A percentile compares a stretch with the other conserved stretches of the same genome.
Evolutionary conservation across 208 protist species (phyloP).

Genomic region (Herpetomonas samuelpessoai): DNA sequence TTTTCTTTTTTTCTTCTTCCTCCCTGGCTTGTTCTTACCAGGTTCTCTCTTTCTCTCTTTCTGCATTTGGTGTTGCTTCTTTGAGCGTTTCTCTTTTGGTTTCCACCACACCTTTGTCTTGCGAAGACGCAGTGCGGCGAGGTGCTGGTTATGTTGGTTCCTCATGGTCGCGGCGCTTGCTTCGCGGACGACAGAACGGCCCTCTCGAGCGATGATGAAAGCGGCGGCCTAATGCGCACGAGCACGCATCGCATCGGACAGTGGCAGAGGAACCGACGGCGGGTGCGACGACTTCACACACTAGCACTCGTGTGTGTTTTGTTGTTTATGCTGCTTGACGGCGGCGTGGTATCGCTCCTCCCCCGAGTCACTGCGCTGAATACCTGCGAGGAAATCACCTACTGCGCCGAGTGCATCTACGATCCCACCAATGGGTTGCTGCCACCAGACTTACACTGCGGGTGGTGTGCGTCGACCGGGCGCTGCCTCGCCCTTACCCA

Average conservation of each 20-base stretch:
- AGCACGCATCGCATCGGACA: too few species aligned
- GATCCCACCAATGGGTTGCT: slow-evolving; percentile 50
- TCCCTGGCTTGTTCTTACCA: not conserved
- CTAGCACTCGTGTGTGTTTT: too few species aligned
- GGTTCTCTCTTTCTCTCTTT: slow-evolving; percentile 1
- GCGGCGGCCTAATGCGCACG: too few species aligned
- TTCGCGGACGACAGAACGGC: too few species aligned
- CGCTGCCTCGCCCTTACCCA: slow-evolving; percentile 38
- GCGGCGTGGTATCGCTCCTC: not conserved
- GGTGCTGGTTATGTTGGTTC: too few species aligned
- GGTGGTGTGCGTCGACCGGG: slow-evolving; percentile 40
- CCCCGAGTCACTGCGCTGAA: slow-evolving; percentile 4
- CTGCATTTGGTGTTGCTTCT: slow-evolving; percentile 5
- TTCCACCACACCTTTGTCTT: too few species aligned
- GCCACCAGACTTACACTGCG: slow-evolving; percentile 32
- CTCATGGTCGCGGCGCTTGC: too few species aligned
- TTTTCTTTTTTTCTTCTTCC: slow-evolving; percentile 16
- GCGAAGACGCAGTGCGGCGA: too few species aligned
- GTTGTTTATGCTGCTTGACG: not conserved
- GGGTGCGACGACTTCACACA: too few species aligned
- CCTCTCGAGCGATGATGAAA: too few species aligned
- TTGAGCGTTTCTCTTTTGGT: too few species aligned
- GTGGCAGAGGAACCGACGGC: too few species aligned
- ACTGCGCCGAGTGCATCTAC: slow-evolving; percentile 59
- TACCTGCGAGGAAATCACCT: slow-evolving; percentile 26